Base-by-base conservation (phyloP, 306 rosid species). In the Adenanthera pavonina region DNA sequence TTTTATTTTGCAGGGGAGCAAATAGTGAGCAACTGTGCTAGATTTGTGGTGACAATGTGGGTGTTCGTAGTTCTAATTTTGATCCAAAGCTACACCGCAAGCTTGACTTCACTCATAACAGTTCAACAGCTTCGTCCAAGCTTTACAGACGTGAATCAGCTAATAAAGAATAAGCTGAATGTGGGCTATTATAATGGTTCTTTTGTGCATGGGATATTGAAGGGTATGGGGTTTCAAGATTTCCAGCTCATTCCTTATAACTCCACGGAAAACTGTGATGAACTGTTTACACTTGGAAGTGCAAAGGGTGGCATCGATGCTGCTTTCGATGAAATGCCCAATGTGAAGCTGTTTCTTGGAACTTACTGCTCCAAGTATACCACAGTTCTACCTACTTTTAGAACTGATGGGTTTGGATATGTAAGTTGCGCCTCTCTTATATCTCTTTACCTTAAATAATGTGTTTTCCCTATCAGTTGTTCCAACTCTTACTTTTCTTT, bases 71-170 rank as follows among this genome's bases (percentile, higher is more conserved):
- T 87, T 25, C 87, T 87, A 35, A 78, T 89, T 81, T 69, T 91
- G 17, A 85, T 89, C 41, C 92, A 93, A 75, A 93, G 97, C 20
- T 93, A 89, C 74, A 89, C 94, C 0, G 90, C 96, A 0, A 93
- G 94, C 66, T 85, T 90, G 46, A 78, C 96, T 0, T 91, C 97
- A 1, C 74, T 84, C 4, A 72, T 91, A 62, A 93, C 94, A 3
- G 89, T 91, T 38, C 84, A 86, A 19, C 89, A 90, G 20, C 82
- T 91, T 2, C 82, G 77, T 3, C 96, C 97, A 4, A 36, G 83
- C 0, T 17, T 82, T 43, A 76, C 91, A 11, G 87, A 89, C 59
- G 80, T 90, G 9, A 69, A 82, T 6, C 61, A 84, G 20, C 83
- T 93, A 14, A 7, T 87, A 1, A 79, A 80, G 51, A 69, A 80